These are phyloP conservation scores for Saccharomycopsis sp. DNA, from an alignment of 805 yeast species.

Conservation along the genomic window DNA sequence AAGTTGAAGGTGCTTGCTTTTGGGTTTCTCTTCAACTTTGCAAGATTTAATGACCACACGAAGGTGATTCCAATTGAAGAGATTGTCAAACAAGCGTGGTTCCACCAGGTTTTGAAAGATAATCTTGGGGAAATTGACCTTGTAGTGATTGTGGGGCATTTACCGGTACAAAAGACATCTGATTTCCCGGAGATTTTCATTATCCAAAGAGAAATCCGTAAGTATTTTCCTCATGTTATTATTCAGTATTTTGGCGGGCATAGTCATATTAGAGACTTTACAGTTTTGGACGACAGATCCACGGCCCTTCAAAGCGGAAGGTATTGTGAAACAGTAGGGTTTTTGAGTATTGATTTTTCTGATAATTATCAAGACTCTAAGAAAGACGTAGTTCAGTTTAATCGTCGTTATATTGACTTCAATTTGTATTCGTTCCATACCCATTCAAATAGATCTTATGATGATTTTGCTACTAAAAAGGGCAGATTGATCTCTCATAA, in stretches of 20 bases:
- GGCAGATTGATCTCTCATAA: slow-evolving; percentile 46
- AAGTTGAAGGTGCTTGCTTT: slow-evolving; percentile 53
- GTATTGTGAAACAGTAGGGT: slow-evolving; percentile 91
- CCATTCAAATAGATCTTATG: slow-evolving; percentile 39
- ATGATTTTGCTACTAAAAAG: slow-evolving; percentile 43
- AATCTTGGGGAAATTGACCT: slow-evolving; percentile 46
- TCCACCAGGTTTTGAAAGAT: slow-evolving; percentile 35
- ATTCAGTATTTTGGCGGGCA: slow-evolving; percentile 94
- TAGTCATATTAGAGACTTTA: slow-evolving; percentile 84
- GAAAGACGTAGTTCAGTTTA: slow-evolving; percentile 25
- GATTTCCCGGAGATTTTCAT: slow-evolving; percentile 31
- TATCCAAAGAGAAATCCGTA: slow-evolving; percentile 43
- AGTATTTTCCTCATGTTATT: slow-evolving; percentile 49
- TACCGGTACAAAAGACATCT: slow-evolving; percentile 48
- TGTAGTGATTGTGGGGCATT: slow-evolving; percentile 69
- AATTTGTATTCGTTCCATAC: slow-evolving; percentile 61
- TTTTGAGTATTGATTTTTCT: slow-evolving; percentile 48
- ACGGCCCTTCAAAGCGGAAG: slow-evolving; percentile 90
- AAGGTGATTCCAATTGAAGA: slow-evolving; percentile 57
- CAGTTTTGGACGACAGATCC: slow-evolving; percentile 54
- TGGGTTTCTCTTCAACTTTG: slow-evolving; percentile 76
- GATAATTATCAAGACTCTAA: background rate
- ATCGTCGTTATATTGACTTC: slow-evolving; percentile 78
- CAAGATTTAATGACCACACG: slow-evolving; percentile 50
- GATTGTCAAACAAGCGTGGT: slow-evolving; percentile 58